Conservation (phyloP, 1,284 basidiomycete species). For the Leccinum subrobustum region DNA sequence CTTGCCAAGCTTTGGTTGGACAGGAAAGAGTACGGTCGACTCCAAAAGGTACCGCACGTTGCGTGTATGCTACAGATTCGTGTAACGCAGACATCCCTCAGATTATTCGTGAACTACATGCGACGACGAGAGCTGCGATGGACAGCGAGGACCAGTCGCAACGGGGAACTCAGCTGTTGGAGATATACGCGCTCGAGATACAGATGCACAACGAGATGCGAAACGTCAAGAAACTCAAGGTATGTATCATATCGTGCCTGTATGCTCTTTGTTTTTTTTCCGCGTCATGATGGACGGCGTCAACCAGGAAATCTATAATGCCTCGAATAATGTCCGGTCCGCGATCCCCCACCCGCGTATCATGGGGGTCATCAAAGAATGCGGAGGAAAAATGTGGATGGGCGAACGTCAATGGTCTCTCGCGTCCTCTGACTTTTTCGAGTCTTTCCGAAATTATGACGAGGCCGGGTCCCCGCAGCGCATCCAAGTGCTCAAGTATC, state of each 20-base stretch:
- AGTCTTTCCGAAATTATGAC: slow-evolving; percentile 98
- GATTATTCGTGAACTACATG: slow-evolving; percentile 74
- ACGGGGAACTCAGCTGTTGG: slow-evolving; percentile 90
- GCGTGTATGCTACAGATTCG: neutral
- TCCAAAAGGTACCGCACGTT: slow-evolving; percentile 64
- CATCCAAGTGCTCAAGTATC: slow-evolving; percentile 97
- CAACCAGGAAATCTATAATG: slow-evolving; percentile 91
- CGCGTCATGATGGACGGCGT: neutral
- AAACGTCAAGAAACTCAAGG: slow-evolving; percentile 95
- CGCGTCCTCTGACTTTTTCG: slow-evolving; percentile 97
- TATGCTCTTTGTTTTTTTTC: neutral
- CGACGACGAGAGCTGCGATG: slow-evolving; percentile 55
- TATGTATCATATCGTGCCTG: slow-evolving; percentile 25
- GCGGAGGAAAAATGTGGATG: slow-evolving; percentile 99
- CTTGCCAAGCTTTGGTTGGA: slow-evolving; percentile 97
- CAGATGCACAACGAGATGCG: slow-evolving; percentile 98
- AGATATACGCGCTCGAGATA: slow-evolving; percentile 98
- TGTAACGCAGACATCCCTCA: slow-evolving; percentile 26
- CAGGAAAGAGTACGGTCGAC: slow-evolving; percentile 84
- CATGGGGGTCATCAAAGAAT: slow-evolving; percentile 99
- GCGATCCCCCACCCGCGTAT: slow-evolving; percentile 98
- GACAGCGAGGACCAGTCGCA: slow-evolving; percentile 85
- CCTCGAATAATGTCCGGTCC: slow-evolving; percentile 88
- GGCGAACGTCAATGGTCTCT: slow-evolving; percentile 98
- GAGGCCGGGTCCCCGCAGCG: slow-evolving; percentile 96